Percentiles rank a stretch among this genome's conserved stretches.
Evolutionary conservation across 192 early-diverging fungal species (phyloP).

Genomic region (Coemansia guatemalensis): DNA sequence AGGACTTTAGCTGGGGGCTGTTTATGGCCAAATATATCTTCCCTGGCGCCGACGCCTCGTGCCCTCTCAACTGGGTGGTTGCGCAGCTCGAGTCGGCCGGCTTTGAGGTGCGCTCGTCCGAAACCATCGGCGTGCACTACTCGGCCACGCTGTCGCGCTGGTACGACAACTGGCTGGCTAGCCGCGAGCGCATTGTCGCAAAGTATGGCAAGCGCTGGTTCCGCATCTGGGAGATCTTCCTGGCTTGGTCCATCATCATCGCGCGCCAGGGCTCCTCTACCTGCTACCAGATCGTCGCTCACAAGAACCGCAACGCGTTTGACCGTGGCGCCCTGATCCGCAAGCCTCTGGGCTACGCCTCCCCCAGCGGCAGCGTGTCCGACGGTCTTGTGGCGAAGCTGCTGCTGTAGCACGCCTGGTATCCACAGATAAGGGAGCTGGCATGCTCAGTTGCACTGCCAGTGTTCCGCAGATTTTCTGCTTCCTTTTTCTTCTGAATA

Average conservation of each 20-base stretch:
- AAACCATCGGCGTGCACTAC: conserved; percentile 97
- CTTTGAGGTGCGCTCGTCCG: conserved; percentile 85
- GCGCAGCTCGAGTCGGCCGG: conserved; percentile 91
- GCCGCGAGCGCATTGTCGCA: conserved; percentile 78
- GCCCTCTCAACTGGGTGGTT: conserved; percentile 93
- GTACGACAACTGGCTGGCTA: conserved; percentile 98
- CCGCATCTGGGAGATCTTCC: conserved; percentile 98
- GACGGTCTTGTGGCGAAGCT: too few relatives aligned
- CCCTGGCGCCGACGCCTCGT: conserved; percentile 97
- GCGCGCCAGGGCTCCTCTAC: conserved; percentile 96
- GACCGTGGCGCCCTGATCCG: conserved; percentile 73
- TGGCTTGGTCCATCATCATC: conserved; percentile 94
- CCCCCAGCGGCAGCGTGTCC: conserved; percentile 24
- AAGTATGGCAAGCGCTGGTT: conserved; percentile 91
- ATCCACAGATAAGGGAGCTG: too few relatives aligned
- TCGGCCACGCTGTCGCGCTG: conserved; percentile 92
- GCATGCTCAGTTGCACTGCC: too few relatives aligned
- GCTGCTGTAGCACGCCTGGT: too few relatives aligned
- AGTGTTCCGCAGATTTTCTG: neutral
- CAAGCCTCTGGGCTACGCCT: conserved; percentile 30
- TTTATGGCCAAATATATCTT: conserved; percentile 99
- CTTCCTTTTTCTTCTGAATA: neutral
- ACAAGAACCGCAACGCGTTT: conserved; percentile 97
- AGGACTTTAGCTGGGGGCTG: conserved; percentile 87
- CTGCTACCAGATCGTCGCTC: conserved; percentile 92